Evolutionary conservation across 805 yeast genomes (phyloP).

Genomic region (Saccharomycopsis guyanensis): DNA sequence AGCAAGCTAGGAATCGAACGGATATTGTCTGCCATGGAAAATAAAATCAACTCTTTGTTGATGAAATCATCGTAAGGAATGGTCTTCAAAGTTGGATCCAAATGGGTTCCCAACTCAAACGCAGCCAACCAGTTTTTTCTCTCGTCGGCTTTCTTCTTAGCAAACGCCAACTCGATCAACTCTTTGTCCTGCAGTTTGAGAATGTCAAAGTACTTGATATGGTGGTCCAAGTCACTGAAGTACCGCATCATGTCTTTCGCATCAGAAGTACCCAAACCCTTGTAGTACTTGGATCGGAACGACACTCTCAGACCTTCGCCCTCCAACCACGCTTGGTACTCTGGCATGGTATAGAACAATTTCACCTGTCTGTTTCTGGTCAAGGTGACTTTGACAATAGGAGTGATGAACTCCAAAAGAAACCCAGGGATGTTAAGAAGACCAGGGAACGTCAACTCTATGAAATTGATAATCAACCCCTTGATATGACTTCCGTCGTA

Average conservation of each 20-base stretch:
- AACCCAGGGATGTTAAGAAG: conserved; percentile 85
- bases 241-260: conserved; percentile 80
- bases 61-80: conserved; percentile 93
- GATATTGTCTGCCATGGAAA: conserved; percentile 93
- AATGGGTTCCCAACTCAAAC: conserved; percentile 85
- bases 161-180: conserved; percentile 83
- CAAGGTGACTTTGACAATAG: conserved; percentile 85
- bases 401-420: conserved; percentile 88
- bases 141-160: conserved; percentile 92
- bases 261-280: conserved; percentile 96
- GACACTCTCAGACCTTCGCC: conserved; percentile 64
- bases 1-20: conserved; percentile 90
- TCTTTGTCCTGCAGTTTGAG: conserved; percentile 71
- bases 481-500: conserved; percentile 98
- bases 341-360: conserved; percentile 88
- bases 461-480: conserved; percentile 86
- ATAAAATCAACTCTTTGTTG: conserved; percentile 87
- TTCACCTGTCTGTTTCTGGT: conserved; percentile 50
- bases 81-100: conserved; percentile 65
- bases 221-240: conserved; percentile 76
- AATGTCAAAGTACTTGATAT: conserved; percentile 77
- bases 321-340: conserved; percentile 89
- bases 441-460: conserved; percentile 93
- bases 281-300: conserved; percentile 93
- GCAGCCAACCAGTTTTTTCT: conserved; percentile 94